These are phyloP conservation scores for Aspergillus sp. DNA, from an alignment of 2,329 filamentous ascomycete species.

Conservation along the genomic window DNA sequence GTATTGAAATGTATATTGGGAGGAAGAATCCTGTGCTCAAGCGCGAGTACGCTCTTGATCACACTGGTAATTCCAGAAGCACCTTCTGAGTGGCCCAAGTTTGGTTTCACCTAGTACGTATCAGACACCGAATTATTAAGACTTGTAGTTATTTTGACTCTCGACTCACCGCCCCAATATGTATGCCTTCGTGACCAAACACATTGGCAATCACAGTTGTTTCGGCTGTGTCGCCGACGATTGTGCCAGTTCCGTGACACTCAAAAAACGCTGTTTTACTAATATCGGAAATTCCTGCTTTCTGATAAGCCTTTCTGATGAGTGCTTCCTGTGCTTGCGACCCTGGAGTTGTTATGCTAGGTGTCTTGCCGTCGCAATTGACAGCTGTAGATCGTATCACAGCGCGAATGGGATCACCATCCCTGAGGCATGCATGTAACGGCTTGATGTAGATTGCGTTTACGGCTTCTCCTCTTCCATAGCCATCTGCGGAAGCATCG, in stretches of 20 bases:
- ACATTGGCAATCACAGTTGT: slow-evolving; percentile 18
- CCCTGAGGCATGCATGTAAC: slow-evolving; percentile 28
- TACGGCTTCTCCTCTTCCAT: slow-evolving; percentile 35
- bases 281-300: neutral
- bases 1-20: slow-evolving; percentile 32
- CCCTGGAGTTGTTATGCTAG: slow-evolving; percentile 21
- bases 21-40: slow-evolving; percentile 27
- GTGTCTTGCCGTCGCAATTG: slow-evolving; percentile 33
- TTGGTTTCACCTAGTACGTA: slow-evolving; percentile 26
- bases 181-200: slow-evolving; percentile 16
- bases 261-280: slow-evolving; percentile 18
- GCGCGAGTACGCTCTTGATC: slow-evolving; percentile 27
- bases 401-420: slow-evolving; percentile 34
- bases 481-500: slow-evolving; percentile 31
- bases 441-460: slow-evolving; percentile 32
- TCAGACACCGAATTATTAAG: too few relatives aligned
- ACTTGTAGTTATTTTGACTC: too few relatives aligned
- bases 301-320: slow-evolving; percentile 12
- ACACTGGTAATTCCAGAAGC: slow-evolving; percentile 30
- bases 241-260: slow-evolving; percentile 24
- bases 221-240: slow-evolving; percentile 21
- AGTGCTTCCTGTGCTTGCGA: slow-evolving; percentile 16
- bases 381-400: slow-evolving; percentile 35
- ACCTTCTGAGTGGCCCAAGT: slow-evolving; percentile 31
- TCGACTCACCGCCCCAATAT: slow-evolving; percentile 20